Evolutionary conservation across 192 early-diverging fungal genomes (phyloP), one percentile per base, ranked within the genome.

Genomic region (Coemansia asiatica): DNA sequence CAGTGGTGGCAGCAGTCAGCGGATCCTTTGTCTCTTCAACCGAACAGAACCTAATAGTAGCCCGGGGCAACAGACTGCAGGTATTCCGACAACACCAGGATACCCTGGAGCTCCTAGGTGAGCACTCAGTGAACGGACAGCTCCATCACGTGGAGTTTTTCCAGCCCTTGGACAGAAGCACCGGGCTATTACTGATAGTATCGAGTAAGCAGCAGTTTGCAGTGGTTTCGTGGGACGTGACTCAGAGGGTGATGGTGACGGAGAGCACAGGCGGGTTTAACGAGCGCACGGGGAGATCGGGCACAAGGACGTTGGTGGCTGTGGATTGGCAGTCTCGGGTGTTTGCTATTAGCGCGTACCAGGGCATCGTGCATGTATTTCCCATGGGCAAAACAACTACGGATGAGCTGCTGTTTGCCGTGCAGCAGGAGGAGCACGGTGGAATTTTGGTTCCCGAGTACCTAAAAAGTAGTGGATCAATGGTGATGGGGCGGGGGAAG

Each of bases 31-130:
- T 87, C 0, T 68, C 74, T 18, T 81, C 88, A 16, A 60, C 83
- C 13, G 85, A 86, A 28, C 65, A 82, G 38, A 91, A 94, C 69
- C 76, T 95, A 51, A 85, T 96, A 64, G 65, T 95, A 26, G 83
- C 87, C n/a, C 75, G 76, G 22, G 61, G 67, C 40, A 81, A 63
- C 64, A 66, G 83, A 1, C 62, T 91, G 7, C 89, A 93, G 47
- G 74, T 93, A 6, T 46, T 67, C 27, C 40, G 36, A 13, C 51
- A 33, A 35, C 57, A 7, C 26, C n/a, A 64, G 51, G 85, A 78
- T 40, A 72, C 74, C n/a, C 13, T 91, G 47, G 84, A 81, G 48
- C 75, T 73, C 6, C 62, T 89, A 16, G 79, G 72, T 55, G 87
- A 90, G 54, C 82, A 87, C 48, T 72, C 76, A 4, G 63, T 95